Percentiles rank a stretch among this genome's conserved stretches.
Conservation (phyloP, 805 yeast species). For the Wickerhamiella galacta region DNA sequence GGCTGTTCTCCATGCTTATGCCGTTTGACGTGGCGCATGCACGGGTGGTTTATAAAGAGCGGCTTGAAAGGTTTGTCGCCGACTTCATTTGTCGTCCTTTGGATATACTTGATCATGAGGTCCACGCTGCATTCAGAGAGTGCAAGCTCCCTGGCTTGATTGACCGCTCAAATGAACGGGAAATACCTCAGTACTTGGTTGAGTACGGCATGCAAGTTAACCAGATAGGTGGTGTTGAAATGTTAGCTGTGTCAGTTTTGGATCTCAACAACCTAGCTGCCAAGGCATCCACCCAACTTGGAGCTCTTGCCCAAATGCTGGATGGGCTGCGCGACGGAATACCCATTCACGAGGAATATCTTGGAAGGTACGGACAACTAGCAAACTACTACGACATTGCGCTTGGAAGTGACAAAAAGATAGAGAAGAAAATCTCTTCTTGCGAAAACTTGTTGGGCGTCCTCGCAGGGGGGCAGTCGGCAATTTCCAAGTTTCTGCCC, state of each 20-base stretch:
- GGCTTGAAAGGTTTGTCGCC: constrained; percentile 38
- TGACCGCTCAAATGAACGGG: too few species aligned
- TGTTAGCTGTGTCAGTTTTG: too few species aligned
- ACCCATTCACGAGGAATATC: too few species aligned
- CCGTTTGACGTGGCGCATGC: constrained; percentile 53
- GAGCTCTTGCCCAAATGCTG: too few species aligned
- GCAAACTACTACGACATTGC: constrained; percentile 2
- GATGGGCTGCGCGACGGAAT: too few species aligned
- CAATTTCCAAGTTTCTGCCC: constrained; percentile 4
- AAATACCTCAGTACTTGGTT: too few species aligned
- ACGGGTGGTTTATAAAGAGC: constrained; percentile 49
- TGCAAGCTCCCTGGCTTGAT: constrained; percentile 47
- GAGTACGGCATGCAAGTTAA: too few species aligned
- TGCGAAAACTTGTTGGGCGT: constrained; percentile 1
- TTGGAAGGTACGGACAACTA: not conserved
- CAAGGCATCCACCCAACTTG: too few species aligned
- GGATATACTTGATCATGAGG: constrained; percentile 13
- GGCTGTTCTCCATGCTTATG: constrained; percentile 40
- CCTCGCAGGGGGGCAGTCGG: constrained; percentile 2
- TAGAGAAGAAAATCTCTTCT: constrained; percentile 1
- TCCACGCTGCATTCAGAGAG: constrained; percentile 24
- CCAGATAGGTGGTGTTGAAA: constrained; percentile 37
- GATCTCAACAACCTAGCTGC: too few species aligned
- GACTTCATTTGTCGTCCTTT: constrained; percentile 25
- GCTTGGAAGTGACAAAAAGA: constrained; percentile 3